These are phyloP conservation scores for Plectosphaerella cucumerina DNA, from an alignment of 2,329 filamentous ascomycete genomes.

Conservation along the genomic window DNA sequence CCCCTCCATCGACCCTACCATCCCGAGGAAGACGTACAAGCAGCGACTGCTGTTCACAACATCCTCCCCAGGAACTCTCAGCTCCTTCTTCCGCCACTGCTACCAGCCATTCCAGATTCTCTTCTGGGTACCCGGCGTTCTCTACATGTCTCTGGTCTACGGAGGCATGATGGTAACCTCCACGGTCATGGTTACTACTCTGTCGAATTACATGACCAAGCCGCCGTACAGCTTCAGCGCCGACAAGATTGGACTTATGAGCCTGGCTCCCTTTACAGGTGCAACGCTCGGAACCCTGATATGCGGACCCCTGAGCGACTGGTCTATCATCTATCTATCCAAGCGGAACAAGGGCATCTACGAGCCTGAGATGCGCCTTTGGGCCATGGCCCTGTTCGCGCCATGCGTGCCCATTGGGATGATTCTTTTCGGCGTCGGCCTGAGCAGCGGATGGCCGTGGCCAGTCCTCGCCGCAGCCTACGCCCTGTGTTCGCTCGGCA, in stretches of 20 bases:
- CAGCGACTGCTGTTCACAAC: background rate
- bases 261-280: constrained; percentile 22
- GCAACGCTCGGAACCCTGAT: constrained; percentile 25
- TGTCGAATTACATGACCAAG: constrained; percentile 28
- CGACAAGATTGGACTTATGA: constrained; percentile 21
- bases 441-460: too few relatives aligned
- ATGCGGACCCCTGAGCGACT: constrained; percentile 33
- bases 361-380: constrained; percentile 41
- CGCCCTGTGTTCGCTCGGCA: too few relatives aligned
- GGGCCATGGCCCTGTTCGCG: too few relatives aligned
- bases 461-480: too few relatives aligned
- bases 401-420: too few relatives aligned
- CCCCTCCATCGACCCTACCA: background rate
- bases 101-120: constrained; percentile 8
- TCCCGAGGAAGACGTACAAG: background rate
- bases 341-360: constrained; percentile 34
- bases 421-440: too few relatives aligned
- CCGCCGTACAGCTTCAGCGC: constrained; percentile 25
- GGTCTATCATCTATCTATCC: constrained; percentile 29
- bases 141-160: constrained; percentile 82
- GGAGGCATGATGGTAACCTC: constrained; percentile 89
- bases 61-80: background rate
- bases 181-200: constrained; percentile 72
- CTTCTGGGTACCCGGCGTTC: constrained; percentile 74
- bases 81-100: background rate